These are phyloP conservation scores for Acanthochlamys bracteata DNA, from an alignment of 106 monocot genomes.

Conservation along the genomic window DNA sequence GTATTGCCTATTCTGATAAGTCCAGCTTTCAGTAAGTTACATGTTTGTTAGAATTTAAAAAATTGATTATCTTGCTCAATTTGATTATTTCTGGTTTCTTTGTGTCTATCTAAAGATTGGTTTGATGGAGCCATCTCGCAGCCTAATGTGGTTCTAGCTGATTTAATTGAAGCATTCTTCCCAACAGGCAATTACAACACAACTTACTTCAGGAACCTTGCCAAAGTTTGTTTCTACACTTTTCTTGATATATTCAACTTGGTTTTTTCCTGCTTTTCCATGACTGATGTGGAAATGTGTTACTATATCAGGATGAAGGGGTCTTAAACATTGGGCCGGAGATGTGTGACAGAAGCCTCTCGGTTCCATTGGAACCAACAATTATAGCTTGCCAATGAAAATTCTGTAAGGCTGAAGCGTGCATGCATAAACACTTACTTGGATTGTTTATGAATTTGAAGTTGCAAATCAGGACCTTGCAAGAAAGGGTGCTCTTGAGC, in stretches of 20 bases:
- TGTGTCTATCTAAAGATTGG: slow-evolving; percentile 47
- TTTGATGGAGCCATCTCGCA: slow-evolving; percentile 82
- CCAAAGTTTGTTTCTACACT: slow-evolving; percentile 36
- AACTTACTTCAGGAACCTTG: slow-evolving; percentile 79
- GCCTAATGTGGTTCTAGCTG: slow-evolving; percentile 85
- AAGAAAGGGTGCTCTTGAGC: too few relatives aligned
- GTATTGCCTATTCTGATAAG: too few relatives aligned
- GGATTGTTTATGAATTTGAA: too few relatives aligned
- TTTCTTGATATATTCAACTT: not conserved
- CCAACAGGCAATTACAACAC: slow-evolving; percentile 75
- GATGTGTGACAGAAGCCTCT: slow-evolving; percentile 38
- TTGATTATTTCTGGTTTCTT: not conserved
- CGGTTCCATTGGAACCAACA: slow-evolving; percentile 53
- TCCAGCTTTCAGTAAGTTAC: too few relatives aligned
- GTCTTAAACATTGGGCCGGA: slow-evolving; percentile 36
- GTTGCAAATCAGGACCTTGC: too few relatives aligned
- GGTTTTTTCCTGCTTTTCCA: not conserved
- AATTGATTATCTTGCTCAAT: not conserved
- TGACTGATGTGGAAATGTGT: not conserved
- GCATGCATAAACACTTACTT: too few relatives aligned
- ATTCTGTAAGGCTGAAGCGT: not conserved
- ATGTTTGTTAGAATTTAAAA: too few relatives aligned
- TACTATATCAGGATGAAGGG: slow-evolving; percentile 43
- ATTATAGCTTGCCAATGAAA: slow-evolving; percentile 47
- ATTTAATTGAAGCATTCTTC: slow-evolving; percentile 77